Evolutionary conservation across 768 basidiomycete species (phyloP).

Genomic region (Tylopilus felleus): DNA sequence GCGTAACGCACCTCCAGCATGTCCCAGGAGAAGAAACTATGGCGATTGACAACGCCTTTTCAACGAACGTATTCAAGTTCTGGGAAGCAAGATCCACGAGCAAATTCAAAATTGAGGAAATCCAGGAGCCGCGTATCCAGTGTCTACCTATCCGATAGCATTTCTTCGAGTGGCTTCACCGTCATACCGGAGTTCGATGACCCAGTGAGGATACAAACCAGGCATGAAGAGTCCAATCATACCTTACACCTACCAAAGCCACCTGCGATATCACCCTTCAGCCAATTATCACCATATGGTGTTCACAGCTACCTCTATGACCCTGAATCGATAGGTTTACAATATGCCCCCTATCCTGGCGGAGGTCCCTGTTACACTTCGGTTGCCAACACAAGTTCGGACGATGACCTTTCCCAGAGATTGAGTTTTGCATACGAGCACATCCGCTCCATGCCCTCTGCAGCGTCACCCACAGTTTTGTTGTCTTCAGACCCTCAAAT

Average conservation of each 20-base stretch:
- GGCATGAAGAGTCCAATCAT: not conserved
- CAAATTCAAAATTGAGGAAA: not conserved
- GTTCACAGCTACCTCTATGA: not conserved
- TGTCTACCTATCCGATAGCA: conserved; percentile 22
- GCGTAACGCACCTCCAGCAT: conserved; percentile 13
- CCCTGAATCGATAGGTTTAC: not conserved
- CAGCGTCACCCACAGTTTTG: conserved; percentile 2
- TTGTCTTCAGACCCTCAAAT: conserved; percentile 24
- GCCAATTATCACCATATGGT: not conserved
- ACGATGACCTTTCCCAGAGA: conserved; percentile 22
- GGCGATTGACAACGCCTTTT: conserved; percentile 24
- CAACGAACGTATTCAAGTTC: conserved; percentile 12
- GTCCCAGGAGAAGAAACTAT: conserved; percentile 27
- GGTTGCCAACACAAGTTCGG: not conserved
- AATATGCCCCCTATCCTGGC: not conserved
- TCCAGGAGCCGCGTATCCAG: conserved; percentile 15
- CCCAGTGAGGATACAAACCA: not conserved
- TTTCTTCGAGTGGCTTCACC: conserved; percentile 12
- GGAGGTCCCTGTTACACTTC: not conserved
- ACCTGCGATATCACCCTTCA: not conserved
- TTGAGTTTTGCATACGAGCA: conserved; percentile 21
- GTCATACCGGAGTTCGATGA: conserved; percentile 28
- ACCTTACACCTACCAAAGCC: not conserved
- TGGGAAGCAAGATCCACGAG: conserved; percentile 5
- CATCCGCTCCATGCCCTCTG: conserved; percentile 22